Conservation (phyloP, 139 green algal genomes). For the Coelastrella sp. region DNA sequence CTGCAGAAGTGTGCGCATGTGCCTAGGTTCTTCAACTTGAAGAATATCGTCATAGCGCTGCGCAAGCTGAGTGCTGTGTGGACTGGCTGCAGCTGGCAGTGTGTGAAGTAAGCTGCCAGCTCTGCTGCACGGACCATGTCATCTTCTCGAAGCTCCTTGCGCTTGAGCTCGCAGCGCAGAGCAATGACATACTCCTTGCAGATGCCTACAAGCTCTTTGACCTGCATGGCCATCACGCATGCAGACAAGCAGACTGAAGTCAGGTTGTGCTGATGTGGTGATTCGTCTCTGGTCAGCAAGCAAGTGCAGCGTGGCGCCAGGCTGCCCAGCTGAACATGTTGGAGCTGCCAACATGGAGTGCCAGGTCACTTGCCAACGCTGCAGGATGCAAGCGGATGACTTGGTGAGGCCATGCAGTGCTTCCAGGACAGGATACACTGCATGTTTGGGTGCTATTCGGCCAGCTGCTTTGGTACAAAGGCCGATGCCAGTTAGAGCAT, state of each 20-base stretch:
- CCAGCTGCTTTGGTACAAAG: no score
- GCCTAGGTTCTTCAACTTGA: constrained; percentile 96
- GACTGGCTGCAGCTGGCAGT: constrained; percentile 91
- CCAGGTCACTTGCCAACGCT: no score
- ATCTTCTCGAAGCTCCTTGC: constrained; percentile 81
- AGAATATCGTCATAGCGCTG: constrained; percentile 95
- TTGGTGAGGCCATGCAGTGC: no score
- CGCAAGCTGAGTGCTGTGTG: constrained; percentile 92
- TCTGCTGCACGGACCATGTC: constrained; percentile 87
- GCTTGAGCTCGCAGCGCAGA: constrained; percentile 92
- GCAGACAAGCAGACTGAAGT: background rate
- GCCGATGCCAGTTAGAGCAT: no score
- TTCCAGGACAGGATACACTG: no score
- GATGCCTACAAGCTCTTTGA: constrained; percentile 97
- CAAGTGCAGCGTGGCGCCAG: background rate
- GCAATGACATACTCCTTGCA: constrained; percentile 95
- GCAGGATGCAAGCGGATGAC: no score
- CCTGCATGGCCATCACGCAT: constrained; percentile 29
- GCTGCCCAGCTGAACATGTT: no score
- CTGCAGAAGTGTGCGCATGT: constrained; percentile 93
- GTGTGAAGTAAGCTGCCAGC: constrained; percentile 99
- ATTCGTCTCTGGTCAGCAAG: background rate
- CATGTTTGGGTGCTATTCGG: no score
- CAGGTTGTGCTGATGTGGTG: background rate
- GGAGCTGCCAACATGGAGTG: no score